Evolutionary conservation across 2,329 filamentous ascomycete species (phyloP), one percentile per base, ranked within the genome.

Genomic region (Trichoderma harzianum): DNA sequence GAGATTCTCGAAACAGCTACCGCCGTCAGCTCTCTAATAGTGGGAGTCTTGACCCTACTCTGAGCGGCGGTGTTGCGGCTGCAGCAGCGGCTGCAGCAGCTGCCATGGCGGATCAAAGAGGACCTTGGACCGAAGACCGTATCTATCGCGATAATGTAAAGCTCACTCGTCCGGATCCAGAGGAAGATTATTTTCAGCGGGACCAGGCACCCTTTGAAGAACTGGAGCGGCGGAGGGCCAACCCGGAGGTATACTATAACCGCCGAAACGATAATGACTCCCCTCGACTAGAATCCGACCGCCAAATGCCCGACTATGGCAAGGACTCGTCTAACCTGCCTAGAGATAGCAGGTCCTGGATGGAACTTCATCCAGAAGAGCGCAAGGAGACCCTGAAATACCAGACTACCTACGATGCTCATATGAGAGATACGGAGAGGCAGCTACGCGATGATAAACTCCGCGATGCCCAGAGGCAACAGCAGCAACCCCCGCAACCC

Each of bases 71-170:
- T 32, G 86, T 83, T 24, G 81, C 85, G 55, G 84, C 84, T 34
- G 86, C 84, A 28, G 85, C 85, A 5, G 85, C 84, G 11, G 80
- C 86, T 24, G 86, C 86, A 16, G 86, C 84, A 6, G 77, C 76
- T 12, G 68, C 80, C 28, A 77, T 74, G 11, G 76, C 79, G 11
- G 77, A 77, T 18, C 72, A 77, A 3, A 75, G 73, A 21, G 69
- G 69, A 0, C 69, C 69, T 21, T 73, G 74, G 24, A 75, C 74
- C 21, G 75, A 76, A 26, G 73, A 76, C 39, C 76, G 65, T 11
- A 74, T 78, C 47, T 65, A 74, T 32, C 76, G 72, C 7, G 70
- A 73, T 8, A 73, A 77, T 6, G 74, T 76, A 30, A 75, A 66
- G 34, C 75, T 69, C 34, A 75, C 60, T 30, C 69, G 69, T 18